phyloP scores from a whole-genome alignment of 2,329 filamentous ascomycete species.

The Dothidotthia symphoricarpi region DNA sequence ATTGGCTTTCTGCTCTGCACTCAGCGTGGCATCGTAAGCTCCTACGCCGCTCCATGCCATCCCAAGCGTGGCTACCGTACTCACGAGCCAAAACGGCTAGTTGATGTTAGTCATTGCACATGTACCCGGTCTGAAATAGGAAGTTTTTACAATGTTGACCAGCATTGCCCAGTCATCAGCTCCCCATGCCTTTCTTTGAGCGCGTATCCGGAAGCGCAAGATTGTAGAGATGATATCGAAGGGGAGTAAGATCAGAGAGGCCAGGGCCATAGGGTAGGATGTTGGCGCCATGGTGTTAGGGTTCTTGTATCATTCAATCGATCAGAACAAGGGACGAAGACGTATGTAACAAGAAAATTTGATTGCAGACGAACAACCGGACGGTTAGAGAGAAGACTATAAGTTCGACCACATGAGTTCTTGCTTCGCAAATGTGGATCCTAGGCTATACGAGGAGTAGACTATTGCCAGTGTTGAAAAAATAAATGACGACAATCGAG shows the following conservation, averaged over 20 bases:
- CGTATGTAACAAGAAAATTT: too few relatives aligned
- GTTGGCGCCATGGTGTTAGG: constrained; percentile 8
- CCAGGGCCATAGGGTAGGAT: constrained; percentile 13
- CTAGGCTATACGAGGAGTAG: too few relatives aligned
- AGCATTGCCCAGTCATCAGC: constrained; percentile 16
- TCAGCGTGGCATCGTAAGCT: constrained; percentile 7
- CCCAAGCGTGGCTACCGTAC: constrained; percentile 7
- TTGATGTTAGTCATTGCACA: background rate
- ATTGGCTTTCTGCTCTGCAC: constrained; percentile 5
- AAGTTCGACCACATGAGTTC: too few relatives aligned
- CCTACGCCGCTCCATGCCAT: constrained; percentile 14
- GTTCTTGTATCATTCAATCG: background rate
- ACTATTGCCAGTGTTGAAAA: too few relatives aligned
- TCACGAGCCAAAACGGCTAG: constrained; percentile 10
- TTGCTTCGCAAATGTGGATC: too few relatives aligned
- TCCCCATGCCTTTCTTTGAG: constrained; percentile 14
- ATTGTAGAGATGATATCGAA: constrained; percentile 10
- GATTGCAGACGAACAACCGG: too few relatives aligned
- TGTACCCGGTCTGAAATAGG: background rate
- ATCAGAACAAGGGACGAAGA: too few relatives aligned
- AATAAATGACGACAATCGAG: too few relatives aligned
- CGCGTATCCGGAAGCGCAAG: constrained; percentile 11
- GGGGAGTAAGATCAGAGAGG: constrained; percentile 7
- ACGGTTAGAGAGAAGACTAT: too few relatives aligned
- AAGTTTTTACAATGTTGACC: constrained; percentile 8